phyloP scores from a whole-genome alignment of 148 eudicot genomes.

The Chenopodium suecicum region DNA sequence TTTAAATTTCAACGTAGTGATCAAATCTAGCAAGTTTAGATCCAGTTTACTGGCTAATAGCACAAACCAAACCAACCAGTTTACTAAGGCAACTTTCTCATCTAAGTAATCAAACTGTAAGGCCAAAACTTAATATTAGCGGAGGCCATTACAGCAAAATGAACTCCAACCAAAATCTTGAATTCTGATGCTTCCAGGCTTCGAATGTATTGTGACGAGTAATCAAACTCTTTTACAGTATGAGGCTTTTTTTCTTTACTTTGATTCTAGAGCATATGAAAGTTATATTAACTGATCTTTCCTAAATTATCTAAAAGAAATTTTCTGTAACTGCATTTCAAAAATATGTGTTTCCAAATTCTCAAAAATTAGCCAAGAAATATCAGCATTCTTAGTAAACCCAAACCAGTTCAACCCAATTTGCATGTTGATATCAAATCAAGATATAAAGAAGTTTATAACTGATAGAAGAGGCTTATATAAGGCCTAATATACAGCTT shows the following conservation, averaged over 20 bases:
- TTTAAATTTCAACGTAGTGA: background rate
- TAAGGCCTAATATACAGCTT: background rate
- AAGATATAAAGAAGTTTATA: too few species aligned
- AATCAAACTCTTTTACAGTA: background rate
- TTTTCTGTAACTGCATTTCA: background rate
- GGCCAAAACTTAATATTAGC: background rate
- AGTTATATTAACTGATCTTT: background rate
- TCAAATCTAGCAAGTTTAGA: background rate
- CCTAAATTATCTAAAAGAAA: background rate
- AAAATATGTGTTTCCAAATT: background rate
- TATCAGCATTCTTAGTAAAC: background rate
- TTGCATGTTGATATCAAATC: background rate
- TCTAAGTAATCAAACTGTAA: background rate
- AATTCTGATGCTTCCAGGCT: background rate
- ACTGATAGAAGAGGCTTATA: background rate
- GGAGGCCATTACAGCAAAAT: background rate
- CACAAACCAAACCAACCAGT: background rate
- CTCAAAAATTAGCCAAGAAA: background rate
- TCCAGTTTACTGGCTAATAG: background rate
- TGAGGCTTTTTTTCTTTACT: background rate
- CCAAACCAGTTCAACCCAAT: background rate
- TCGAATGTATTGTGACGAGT: background rate
- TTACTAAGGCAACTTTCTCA: background rate
- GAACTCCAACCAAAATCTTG: background rate
- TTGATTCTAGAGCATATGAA: background rate